Percentiles rank a stretch among this genome's conserved stretches.
Evolutionary conservation across 148 eudicot genomes (phyloP).

Genomic region (Pouteria glomerata): DNA sequence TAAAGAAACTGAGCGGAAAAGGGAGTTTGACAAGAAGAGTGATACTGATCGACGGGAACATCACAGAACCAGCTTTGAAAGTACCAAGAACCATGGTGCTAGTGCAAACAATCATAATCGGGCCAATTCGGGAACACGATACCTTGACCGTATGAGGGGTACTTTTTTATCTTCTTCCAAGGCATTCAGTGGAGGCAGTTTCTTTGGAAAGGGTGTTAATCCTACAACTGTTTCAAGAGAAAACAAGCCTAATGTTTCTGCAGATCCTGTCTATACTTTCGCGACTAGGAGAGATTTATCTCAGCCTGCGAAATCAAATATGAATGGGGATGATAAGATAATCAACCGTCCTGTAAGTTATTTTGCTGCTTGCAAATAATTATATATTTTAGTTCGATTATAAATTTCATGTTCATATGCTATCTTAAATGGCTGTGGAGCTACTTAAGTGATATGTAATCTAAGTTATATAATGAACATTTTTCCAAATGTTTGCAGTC

Average conservation of each 20-base stretch:
- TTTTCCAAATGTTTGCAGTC: not conserved
- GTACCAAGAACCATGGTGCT: constrained; percentile 38
- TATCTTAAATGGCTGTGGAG: not conserved
- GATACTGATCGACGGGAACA: constrained; percentile 58
- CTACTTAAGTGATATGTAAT: not conserved
- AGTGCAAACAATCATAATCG: constrained; percentile 41
- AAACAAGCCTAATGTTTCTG: constrained; percentile 42
- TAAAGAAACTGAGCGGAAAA: constrained; percentile 57
- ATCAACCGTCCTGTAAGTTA: constrained; percentile 54
- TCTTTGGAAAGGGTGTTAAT: constrained; percentile 62
- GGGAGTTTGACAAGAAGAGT: constrained; percentile 50
- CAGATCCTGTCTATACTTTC: constrained; percentile 42
- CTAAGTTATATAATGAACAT: not conserved
- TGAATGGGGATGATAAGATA: constrained; percentile 50
- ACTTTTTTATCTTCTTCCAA: constrained; percentile 79
- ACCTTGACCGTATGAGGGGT: constrained; percentile 86
- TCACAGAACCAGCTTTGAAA: constrained; percentile 42
- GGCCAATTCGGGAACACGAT: constrained; percentile 75
- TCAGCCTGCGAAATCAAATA: constrained; percentile 35
- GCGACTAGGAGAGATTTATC: constrained; percentile 47
- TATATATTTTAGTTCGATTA: not conserved
- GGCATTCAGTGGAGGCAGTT: constrained; percentile 76
- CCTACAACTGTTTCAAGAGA: constrained; percentile 54
- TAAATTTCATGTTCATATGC: constrained; percentile 1
- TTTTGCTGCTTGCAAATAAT: constrained; percentile 5